These are phyloP conservation scores for Dryas alaskensis DNA, from an alignment of 306 rosid species.

Conservation along the genomic window DNA sequence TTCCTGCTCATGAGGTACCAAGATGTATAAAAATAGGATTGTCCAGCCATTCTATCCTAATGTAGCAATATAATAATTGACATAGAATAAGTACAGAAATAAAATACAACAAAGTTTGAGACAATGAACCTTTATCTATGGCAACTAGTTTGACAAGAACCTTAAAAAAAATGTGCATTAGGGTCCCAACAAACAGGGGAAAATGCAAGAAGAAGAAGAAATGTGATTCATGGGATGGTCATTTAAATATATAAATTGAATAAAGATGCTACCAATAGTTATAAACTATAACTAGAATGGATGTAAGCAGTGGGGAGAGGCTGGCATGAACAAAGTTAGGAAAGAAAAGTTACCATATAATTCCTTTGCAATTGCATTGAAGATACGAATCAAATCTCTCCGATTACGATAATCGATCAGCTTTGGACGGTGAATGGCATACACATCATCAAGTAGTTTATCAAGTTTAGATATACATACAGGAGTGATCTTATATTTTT, in stretches of 20 bases:
- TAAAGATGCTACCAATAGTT: no score
- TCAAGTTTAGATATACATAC: conserved; percentile 3
- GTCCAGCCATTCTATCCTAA: neutral
- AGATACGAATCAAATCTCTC: conserved; percentile 16
- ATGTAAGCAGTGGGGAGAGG: neutral
- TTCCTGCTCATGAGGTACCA: neutral
- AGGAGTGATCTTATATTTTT: neutral
- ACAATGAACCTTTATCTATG: neutral
- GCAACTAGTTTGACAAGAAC: neutral
- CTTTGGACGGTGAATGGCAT: conserved; percentile 7
- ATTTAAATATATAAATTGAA: no score
- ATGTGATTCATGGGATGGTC: neutral
- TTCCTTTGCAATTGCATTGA: conserved; percentile 11
- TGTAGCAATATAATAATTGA: neutral
- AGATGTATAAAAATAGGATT: neutral
- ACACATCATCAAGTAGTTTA: neutral
- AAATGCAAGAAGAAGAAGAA: neutral
- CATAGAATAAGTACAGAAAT: neutral
- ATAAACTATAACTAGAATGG: neutral
- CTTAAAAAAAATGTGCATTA: neutral
- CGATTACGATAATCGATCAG: conserved; percentile 10
- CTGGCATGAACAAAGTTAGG: neutral
- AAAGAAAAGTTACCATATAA: conserved; percentile 8
- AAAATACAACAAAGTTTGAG: neutral
- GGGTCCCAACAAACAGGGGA: neutral